Percentiles rank a stretch among this genome's conserved stretches.
phyloP scores from a whole-genome alignment of 139 green algal genomes.

The Pycnococcus provasolii region DNA sequence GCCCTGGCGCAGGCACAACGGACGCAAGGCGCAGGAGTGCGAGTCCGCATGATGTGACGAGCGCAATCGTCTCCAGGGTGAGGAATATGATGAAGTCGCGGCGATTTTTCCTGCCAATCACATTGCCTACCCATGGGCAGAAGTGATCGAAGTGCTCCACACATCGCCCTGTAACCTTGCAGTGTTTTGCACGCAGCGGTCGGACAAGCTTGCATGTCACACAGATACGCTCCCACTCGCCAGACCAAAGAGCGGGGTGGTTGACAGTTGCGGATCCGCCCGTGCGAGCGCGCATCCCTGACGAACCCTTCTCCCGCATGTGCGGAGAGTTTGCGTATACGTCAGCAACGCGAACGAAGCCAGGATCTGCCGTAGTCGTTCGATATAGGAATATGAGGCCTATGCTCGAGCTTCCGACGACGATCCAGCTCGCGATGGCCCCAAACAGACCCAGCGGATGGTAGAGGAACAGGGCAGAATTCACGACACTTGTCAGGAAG shows the following conservation, averaged over 20 bases:
- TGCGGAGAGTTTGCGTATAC: not conserved
- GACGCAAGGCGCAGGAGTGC: not conserved
- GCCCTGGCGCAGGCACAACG: constrained; percentile 1
- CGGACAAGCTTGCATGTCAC: constrained; percentile 81
- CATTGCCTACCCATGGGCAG: constrained; percentile 76
- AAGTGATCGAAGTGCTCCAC: constrained; percentile 78
- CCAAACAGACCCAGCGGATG: constrained; percentile 2
- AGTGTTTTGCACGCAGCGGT: constrained; percentile 86
- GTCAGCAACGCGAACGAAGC: constrained; percentile 15
- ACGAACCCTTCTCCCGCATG: not conserved
- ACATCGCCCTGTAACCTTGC: constrained; percentile 67
- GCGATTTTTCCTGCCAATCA: constrained; percentile 70
- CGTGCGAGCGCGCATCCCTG: not conserved
- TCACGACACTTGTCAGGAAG: constrained; percentile 42
- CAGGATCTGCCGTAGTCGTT: constrained; percentile 13
- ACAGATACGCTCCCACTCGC: constrained; percentile 80
- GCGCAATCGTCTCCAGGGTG: constrained; percentile 62
- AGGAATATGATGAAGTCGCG: constrained; percentile 73
- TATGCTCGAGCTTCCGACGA: constrained; percentile 13
- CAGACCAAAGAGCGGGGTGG: constrained; percentile 67
- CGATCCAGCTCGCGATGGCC: constrained; percentile 6
- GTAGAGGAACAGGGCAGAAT: constrained; percentile 10
- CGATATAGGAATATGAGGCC: constrained; percentile 24
- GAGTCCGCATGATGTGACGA: constrained; percentile 28
- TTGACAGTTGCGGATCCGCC: constrained; percentile 39